Conservation (phyloP, 768 basidiomycete species). For the Suillus tomentosus region DNA sequence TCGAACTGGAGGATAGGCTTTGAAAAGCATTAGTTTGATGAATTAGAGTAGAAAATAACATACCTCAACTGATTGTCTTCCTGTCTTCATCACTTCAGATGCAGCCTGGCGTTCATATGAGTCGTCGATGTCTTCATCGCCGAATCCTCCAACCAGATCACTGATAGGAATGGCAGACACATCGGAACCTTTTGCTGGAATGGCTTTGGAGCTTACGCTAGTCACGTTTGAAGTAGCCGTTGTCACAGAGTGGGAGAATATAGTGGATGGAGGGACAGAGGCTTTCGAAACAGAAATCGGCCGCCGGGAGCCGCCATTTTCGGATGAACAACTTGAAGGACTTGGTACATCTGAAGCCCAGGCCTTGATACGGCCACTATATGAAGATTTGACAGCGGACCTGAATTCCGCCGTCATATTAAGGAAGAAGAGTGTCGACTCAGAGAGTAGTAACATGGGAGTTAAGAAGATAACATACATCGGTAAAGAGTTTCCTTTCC, state of each 20-base stretch:
- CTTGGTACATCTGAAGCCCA: not conserved
- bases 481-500: conserved; percentile 1
- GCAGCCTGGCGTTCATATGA: no score
- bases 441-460: conserved; percentile 12
- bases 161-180: not conserved
- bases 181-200: not conserved
- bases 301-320: not conserved
- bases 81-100: not conserved
- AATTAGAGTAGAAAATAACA: no score
- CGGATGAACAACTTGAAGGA: not conserved
- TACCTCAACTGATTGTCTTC: not conserved
- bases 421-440: conserved; percentile 12
- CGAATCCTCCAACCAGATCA: not conserved
- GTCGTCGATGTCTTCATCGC: not conserved
- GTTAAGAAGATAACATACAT: not conserved
- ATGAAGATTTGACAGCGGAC: not conserved
- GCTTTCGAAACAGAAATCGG: not conserved
- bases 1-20: no score
- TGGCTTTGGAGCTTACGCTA: not conserved
- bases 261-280: not conserved
- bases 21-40: no score
- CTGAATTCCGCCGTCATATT: not conserved
- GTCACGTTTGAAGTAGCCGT: not conserved
- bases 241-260: not conserved
- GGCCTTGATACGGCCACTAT: not conserved